phyloP scores from a whole-genome alignment of 164 flowering plant species.

The Malania oleifera region DNA sequence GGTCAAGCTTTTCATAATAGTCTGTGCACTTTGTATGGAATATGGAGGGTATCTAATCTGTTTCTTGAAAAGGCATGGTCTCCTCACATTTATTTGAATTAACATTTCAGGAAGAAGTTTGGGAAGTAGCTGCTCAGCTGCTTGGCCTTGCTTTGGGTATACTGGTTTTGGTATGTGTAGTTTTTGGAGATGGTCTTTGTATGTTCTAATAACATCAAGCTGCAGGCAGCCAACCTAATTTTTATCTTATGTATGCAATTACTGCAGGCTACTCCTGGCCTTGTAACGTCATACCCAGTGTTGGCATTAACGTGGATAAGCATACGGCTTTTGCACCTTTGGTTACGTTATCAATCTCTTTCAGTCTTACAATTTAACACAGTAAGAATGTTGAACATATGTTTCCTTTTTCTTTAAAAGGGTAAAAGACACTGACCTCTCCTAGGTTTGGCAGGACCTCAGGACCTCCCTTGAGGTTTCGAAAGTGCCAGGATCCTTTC shows the following conservation, averaged over 20 bases:
- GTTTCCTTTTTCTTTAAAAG: neutral
- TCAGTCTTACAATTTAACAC: conserved; percentile 69
- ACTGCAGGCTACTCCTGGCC: conserved; percentile 66
- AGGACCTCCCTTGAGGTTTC: too few species aligned
- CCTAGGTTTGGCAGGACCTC: too few species aligned
- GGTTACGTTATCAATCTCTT: conserved; percentile 84
- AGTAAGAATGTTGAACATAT: conserved; percentile 32
- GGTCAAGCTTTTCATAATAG: too few species aligned
- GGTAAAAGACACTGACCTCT: too few species aligned
- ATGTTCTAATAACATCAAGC: neutral
- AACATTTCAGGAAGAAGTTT: conserved; percentile 81
- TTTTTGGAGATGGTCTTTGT: conserved; percentile 1
- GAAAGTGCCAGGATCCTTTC: too few species aligned
- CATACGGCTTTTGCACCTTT: conserved; percentile 78
- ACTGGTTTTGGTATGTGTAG: conserved; percentile 51
- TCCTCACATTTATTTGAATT: conserved; percentile 9
- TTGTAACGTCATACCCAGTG: conserved; percentile 50
- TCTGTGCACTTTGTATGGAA: too few species aligned
- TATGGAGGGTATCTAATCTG: too few species aligned
- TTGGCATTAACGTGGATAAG: conserved; percentile 58
- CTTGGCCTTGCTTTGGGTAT: conserved; percentile 83
- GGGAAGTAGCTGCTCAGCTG: conserved; percentile 96
- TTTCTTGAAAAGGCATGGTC: neutral
- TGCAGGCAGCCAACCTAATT: neutral
- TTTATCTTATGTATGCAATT: conserved; percentile 5